Base-by-base conservation (phyloP, 257 asterid species). In the Fraxinus pennsylvanica region DNA sequence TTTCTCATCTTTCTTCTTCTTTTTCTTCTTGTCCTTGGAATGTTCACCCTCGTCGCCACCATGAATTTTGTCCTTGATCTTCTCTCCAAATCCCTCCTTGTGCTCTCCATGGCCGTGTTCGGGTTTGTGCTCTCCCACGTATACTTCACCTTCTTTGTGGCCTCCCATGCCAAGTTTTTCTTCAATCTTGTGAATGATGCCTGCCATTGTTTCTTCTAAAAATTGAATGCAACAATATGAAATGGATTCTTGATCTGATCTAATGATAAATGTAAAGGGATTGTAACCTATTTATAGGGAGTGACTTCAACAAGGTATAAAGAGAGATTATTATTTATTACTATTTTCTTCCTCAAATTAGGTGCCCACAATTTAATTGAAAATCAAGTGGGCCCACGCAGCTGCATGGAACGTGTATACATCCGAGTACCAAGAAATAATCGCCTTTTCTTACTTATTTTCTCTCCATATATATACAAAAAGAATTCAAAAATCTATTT, bases 161-260 rank as follows among this genome's bases (percentile, higher is more conserved):
- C 92, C 97, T 72, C 95, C 93, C 85, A 87, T 72, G 76, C 89
- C 88, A 1, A 91, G 82, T 36, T 77, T 88, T 89, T 90, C 93
- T 75, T 84, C 92, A 67, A 92, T 90, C 88, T 92, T 92, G 81
- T 90, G 88, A 45, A 92, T 84, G 76, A 92, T 86, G 70, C 97
- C 93, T 50, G 97, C 86, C 97, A 92, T 92, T 81, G 81, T 84
- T 74, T 0, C 0, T 2, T 4, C 21, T 72, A 9, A 14, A 66
- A 17, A 50, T 9, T 12, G 52, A 45, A 3, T 45, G 52, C 52
- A 6, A 52, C 4, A 33, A 74, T 32, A 71, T 71, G 67, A 5
- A 36, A 5, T 57, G 29, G 52, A 12, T 39, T 25, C 5, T 71
- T 32, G 19, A 19, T 36, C 19, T 29, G 73, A 5, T 25, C 54